phyloP scores from a whole-genome alignment of 331 rosid species.

The Quercus lobata region DNA sequence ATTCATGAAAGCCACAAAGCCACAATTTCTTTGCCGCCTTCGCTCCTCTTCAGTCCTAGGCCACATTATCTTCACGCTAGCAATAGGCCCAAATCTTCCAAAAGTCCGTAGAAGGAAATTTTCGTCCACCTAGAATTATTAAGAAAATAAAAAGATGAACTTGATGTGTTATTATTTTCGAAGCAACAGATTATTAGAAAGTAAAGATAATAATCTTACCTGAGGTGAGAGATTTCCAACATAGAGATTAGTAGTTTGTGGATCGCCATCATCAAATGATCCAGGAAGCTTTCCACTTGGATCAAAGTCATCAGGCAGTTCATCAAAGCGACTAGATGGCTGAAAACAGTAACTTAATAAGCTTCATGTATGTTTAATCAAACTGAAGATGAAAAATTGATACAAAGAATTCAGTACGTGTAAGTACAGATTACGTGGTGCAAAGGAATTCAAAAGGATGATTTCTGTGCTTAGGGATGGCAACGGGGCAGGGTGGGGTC shows the following conservation, averaged over 20 bases:
- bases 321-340: constrained; percentile 93
- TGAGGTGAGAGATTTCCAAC: constrained; percentile 98
- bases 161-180: not conserved
- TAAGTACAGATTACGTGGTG: not conserved
- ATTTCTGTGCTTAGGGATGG: not conserved
- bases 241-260: constrained; percentile 96
- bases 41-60: constrained; percentile 99
- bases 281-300: constrained; percentile 96
- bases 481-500: too few relatives aligned
- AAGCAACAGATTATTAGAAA: constrained; percentile 9
- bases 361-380: constrained; percentile 3
- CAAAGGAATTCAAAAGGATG: not conserved
- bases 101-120: constrained; percentile 97
- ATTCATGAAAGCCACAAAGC: constrained; percentile 99
- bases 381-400: not conserved
- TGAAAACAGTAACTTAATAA: constrained; percentile 15
- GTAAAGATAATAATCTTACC: constrained; percentile 37
- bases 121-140: constrained; percentile 75
- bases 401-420: constrained; percentile 3
- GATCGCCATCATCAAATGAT: constrained; percentile 99
- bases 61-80: constrained; percentile 99
- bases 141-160: constrained; percentile 18
- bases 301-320: constrained; percentile 94
- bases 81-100: constrained; percentile 99
- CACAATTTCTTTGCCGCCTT: constrained; percentile 98